Percentiles rank a stretch among this genome's conserved stretches.
Conservation (phyloP, 768 basidiomycete genomes). For the Lentinus tigrinus region DNA sequence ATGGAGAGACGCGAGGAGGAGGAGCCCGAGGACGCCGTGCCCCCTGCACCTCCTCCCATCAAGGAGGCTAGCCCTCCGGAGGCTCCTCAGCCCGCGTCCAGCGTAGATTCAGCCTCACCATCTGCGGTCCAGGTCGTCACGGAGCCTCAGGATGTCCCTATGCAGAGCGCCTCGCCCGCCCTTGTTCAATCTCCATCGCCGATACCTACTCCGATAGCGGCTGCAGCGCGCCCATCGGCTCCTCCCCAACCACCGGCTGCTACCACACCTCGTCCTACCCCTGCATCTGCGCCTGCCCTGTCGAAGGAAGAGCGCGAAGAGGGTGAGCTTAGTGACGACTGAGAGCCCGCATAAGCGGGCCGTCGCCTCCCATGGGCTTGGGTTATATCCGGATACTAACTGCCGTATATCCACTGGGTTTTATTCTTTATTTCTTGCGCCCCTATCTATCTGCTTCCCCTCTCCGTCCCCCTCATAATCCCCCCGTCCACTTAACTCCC, state of each 20-base stretch:
- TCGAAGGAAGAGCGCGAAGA: conserved; percentile 23
- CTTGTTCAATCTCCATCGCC: neutral
- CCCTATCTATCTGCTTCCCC: neutral
- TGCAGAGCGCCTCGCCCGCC: neutral
- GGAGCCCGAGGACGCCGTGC: neutral
- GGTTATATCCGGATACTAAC: neutral
- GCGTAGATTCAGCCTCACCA: neutral
- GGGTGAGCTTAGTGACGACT: conserved; percentile 24
- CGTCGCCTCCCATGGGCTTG: neutral
- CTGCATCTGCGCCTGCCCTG: neutral
- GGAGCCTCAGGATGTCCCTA: neutral
- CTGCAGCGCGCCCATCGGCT: neutral
- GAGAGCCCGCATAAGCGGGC: neutral
- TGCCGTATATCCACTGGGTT: neutral
- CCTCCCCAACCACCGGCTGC: neutral
- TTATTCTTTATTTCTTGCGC: neutral
- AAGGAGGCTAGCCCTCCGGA: neutral
- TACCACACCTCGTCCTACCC: neutral
- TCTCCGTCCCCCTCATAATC: neutral
- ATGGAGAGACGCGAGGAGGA: neutral
- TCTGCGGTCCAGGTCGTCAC: neutral
- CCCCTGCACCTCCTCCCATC: neutral
- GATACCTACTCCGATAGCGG: neutral
- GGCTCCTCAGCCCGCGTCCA: neutral
- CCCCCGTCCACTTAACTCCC: neutral